Conservation (phyloP, 2,329 filamentous ascomycete species). For the Pseudogymnoascus sp. region DNA sequence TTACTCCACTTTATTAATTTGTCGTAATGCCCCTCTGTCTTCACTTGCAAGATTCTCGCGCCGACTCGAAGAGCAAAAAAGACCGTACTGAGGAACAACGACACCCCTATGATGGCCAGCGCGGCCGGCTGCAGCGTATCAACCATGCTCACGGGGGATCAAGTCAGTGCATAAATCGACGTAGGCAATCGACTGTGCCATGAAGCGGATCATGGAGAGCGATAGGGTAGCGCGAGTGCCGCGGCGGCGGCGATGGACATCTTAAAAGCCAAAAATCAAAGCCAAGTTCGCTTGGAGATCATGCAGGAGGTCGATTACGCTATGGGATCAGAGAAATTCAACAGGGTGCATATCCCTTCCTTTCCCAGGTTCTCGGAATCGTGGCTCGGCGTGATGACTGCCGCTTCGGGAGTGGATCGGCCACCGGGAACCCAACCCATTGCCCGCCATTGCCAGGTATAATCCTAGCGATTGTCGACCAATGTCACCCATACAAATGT, state of each 20-base stretch:
- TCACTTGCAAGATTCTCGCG: conserved; percentile 8
- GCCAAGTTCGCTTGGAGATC: neutral
- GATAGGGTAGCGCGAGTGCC: neutral
- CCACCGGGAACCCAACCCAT: neutral
- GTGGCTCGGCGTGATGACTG: neutral
- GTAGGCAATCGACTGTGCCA: conserved; percentile 7
- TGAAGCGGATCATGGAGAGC: neutral
- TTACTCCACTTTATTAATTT: conserved; percentile 11
- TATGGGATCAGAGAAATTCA: neutral
- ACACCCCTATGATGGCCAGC: conserved; percentile 9
- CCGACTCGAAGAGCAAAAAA: conserved; percentile 8
- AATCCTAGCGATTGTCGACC: neutral
- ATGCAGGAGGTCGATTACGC: neutral
- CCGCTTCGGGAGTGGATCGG: neutral
- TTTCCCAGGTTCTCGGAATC: conserved; percentile 5
- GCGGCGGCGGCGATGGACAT: neutral
- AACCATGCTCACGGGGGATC: conserved; percentile 5
- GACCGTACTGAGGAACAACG: neutral
- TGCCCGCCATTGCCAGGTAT: neutral
- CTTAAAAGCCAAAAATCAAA: conserved; percentile 4
- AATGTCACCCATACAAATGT: neutral
- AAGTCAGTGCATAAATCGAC: neutral
- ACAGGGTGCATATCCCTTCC: neutral
- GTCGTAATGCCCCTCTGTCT: conserved; percentile 3
- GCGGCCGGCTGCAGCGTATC: conserved; percentile 10